A percentile compares a stretch with the other conserved stretches of the same genome.
Conservation (phyloP, 345 rosid genomes). For the Lepidium sativum region DNA sequence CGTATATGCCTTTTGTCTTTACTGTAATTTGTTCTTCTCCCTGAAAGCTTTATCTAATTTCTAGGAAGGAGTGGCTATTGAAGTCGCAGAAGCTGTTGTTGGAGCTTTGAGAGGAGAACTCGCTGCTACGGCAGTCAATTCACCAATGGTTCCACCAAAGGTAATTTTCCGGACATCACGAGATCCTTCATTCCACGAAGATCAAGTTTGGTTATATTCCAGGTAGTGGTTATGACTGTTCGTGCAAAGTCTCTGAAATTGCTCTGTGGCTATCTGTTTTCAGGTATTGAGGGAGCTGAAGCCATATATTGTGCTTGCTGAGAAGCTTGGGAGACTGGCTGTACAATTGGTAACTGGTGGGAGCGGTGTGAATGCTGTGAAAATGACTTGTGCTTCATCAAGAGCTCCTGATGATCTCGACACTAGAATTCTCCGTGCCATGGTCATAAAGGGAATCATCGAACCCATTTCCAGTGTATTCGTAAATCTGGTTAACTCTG, state of each 20-base stretch:
- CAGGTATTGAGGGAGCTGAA: constrained; percentile 53
- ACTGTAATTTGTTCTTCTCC: not conserved
- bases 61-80: constrained; percentile 51
- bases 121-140: constrained; percentile 47
- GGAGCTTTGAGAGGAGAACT: constrained; percentile 52
- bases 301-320: constrained; percentile 49
- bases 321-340: constrained; percentile 58
- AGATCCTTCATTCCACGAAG: not conserved
- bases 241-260: not conserved
- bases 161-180: constrained; percentile 14
- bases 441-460: constrained; percentile 58
- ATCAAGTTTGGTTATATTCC: not conserved
- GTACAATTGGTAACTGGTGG: constrained; percentile 69
- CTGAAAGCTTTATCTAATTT: not conserved
- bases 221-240: not conserved
- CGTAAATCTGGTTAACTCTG: constrained; percentile 65
- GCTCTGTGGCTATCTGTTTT: not conserved
- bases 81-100: constrained; percentile 51
- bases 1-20: not conserved
- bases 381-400: constrained; percentile 49
- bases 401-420: constrained; percentile 69
- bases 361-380: constrained; percentile 51
- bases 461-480: constrained; percentile 58
- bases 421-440: constrained; percentile 64
- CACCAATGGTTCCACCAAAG: constrained; percentile 56